Percentiles rank a stretch among this genome's conserved stretches.
Evolutionary conservation across 495 filamentous ascomycete species (phyloP).

Genomic region (Penicillium coprophilum): DNA sequence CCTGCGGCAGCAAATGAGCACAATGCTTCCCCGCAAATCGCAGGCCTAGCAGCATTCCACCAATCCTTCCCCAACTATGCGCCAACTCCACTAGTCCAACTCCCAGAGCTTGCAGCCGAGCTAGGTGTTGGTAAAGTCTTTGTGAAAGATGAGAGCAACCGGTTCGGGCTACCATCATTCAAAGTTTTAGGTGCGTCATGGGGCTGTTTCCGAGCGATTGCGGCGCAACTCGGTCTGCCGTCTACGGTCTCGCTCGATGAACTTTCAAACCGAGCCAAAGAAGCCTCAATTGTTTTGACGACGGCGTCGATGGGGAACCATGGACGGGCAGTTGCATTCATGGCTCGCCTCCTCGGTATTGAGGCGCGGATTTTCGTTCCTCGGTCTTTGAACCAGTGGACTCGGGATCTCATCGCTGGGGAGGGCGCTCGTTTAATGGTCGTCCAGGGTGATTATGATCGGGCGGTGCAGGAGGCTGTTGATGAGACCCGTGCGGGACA

Average conservation of each 20-base stretch:
- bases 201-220: slow-evolving; percentile 59
- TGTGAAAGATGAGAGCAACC: slow-evolving; percentile 59
- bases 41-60: slow-evolving; percentile 46
- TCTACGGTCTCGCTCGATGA: slow-evolving; percentile 37
- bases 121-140: slow-evolving; percentile 54
- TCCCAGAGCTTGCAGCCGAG: slow-evolving; percentile 54
- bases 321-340: slow-evolving; percentile 65
- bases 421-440: slow-evolving; percentile 58
- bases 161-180: slow-evolving; percentile 67
- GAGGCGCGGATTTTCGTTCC: slow-evolving; percentile 58
- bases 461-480: slow-evolving; percentile 48
- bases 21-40: slow-evolving; percentile 13
- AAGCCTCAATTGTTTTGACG: slow-evolving; percentile 37
- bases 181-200: slow-evolving; percentile 79
- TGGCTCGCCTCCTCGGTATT: slow-evolving; percentile 57
- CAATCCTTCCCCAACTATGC: slow-evolving; percentile 49
- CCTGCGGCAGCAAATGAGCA: slow-evolving; percentile 23
- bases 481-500: slow-evolving; percentile 30
- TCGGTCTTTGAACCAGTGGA: slow-evolving; percentile 47
- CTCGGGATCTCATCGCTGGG: slow-evolving; percentile 49
- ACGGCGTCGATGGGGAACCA: slow-evolving; percentile 71
- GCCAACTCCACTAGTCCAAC: slow-evolving; percentile 48
- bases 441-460: slow-evolving; percentile 60
- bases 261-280: slow-evolving; percentile 37
- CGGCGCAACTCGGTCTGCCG: slow-evolving; percentile 38